Evolutionary conservation across 2,329 filamentous ascomycete species (phyloP).

Genomic region (Colletotrichum zoysiae): DNA sequence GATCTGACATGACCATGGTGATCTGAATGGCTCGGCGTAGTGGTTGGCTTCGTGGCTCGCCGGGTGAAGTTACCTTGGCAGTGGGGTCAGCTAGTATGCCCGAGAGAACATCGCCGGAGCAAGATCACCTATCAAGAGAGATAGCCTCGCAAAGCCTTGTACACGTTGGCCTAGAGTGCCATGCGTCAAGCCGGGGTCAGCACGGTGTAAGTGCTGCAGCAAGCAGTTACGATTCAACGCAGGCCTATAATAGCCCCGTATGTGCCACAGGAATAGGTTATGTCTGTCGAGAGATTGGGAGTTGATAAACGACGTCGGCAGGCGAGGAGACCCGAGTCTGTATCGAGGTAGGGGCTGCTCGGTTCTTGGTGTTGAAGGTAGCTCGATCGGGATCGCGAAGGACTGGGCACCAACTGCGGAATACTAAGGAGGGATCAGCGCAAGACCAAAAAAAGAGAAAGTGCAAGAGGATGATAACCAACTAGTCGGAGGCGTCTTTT

Average conservation of each 20-base stretch:
- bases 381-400: background rate
- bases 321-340: background rate
- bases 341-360: background rate
- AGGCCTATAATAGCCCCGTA: background rate
- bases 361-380: background rate
- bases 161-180: background rate
- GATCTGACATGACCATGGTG: background rate
- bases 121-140: background rate
- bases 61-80: background rate
- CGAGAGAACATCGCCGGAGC: background rate
- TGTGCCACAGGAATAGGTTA: background rate
- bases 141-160: background rate
- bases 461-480: background rate
- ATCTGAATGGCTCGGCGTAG: background rate
- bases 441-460: background rate
- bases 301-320: background rate
- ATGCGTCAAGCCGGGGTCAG: background rate
- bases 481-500: background rate
- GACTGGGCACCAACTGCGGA: background rate
- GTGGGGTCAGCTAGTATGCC: background rate
- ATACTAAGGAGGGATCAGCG: background rate
- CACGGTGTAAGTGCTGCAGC: constrained; percentile 1
- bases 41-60: background rate
- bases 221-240: background rate
- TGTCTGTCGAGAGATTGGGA: background rate